Evolutionary conservation across 106 monocot genomes (phyloP), one percentile per base, ranked within the genome.

Genomic region (Dioscorea dumetorum): DNA sequence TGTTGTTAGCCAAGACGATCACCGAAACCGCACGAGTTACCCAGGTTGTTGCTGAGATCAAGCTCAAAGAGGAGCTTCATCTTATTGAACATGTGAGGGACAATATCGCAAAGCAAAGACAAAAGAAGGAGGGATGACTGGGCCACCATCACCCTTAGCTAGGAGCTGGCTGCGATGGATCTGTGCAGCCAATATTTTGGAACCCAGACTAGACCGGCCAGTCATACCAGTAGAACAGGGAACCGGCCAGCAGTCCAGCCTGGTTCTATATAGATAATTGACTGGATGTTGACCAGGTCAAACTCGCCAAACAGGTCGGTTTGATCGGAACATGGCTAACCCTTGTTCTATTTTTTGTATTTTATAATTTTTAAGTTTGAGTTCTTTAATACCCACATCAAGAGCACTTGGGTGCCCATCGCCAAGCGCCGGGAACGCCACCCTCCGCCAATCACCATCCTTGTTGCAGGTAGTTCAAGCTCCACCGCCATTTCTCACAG

Each of bases 371-470:
- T n/a, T n/a, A n/a, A n/a, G n/a, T n/a, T n/a, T n/a, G n/a, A n/a
- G n/a, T n/a, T n/a, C n/a, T n/a, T n/a, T n/a, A n/a, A n/a, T 23
- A 95, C 95, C 53, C 95, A 95, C 74, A 72, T 95, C 21, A 95
- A 78, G 78, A 91, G 91, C 85, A 95, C 95, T 12, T 95, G 95
- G 95, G 88, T 95, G 35, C 85, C 95, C 66, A 91, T 88, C 64
- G 41, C 88, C 56, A 91, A 83, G 68, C 87, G 95, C 77, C 91
- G 95, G 17, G 95, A 95, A 69, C 73, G 95, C 13, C 87, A 88
- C 77, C 94, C 58, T 50, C 80, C 48, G 64, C 77, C 60, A 61
- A 82, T 41, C 41, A 41, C 41, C 41, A 41, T 10, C 54, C 66
- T 78, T 53, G 58, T 70, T 33, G 84, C 85, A 22, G 84, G 82